Evolutionary conservation across 169 alveolate genomes (phyloP), one percentile per base, ranked within the genome.

Genomic region (Babesia gibsoni): DNA sequence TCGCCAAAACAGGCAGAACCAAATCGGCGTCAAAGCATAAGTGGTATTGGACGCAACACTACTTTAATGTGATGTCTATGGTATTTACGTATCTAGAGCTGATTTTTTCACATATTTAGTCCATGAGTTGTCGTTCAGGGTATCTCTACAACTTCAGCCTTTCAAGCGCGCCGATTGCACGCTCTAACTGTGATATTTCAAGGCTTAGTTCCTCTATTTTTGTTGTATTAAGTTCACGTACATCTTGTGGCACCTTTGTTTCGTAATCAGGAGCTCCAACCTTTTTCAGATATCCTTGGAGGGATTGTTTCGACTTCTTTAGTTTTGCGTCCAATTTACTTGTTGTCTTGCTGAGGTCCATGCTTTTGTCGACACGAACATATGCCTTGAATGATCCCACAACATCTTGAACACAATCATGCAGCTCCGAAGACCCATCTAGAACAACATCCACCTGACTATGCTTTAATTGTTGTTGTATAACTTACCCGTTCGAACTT

Each of bases 221-320:
- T 35, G 88, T 84, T 29, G 85, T 78, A 66, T 91, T 89, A 58
- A 90, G 81, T 73, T 48, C 84, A 32, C 89, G 69, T 18, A 91
- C 89, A 66, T 69, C 74, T 33, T 82, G 91, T 22, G 96, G 96
- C 48, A 91, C 96, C 84, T 90, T 91, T 35, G 72, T 75, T 67
- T 73, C 91, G 61, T 88, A 88, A 77, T 90, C 84, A 14, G 93
- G 93, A 33, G 86, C 89, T 48, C 80, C 81, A 27, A 84, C 57
- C 67, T 84, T 80, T 83, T 90, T 88, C 37, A 35, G 54, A 50
- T 88, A 83, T 8, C 91, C 75, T 63, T 81, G 91, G 41, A 91
- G 65, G 46, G 75, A 29, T 42, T 77, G 70, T 22, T 43, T 23
- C 8, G 80, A 63, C 56, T 77, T 77, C 33, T 23, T 22, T 33